Conservation (phyloP, 2,329 filamentous ascomycete genomes). For the Zymoseptoria crescenta region DNA sequence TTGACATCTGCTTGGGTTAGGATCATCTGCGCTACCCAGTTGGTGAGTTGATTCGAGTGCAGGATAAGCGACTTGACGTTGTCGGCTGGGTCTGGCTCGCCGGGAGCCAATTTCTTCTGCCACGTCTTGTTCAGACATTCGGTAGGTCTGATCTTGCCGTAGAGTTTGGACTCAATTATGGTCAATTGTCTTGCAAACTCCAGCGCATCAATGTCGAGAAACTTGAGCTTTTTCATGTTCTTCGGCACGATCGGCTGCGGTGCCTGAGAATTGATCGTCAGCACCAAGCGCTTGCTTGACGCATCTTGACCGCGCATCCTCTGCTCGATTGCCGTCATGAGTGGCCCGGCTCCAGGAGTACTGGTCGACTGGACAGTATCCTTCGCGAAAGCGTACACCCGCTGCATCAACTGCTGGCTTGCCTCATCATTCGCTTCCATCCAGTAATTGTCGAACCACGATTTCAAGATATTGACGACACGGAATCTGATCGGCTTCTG, state of each 20-base stretch:
- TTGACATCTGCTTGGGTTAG: constrained; percentile 88
- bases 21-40: constrained; percentile 99
- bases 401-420: constrained; percentile 74
- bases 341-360: constrained; percentile 74
- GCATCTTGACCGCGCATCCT: constrained; percentile 81
- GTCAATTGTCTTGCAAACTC: constrained; percentile 98
- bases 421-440: constrained; percentile 88
- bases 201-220: constrained; percentile 88
- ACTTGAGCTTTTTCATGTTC: constrained; percentile 99
- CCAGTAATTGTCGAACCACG: constrained; percentile 98
- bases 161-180: constrained; percentile 89
- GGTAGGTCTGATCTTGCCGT: constrained; percentile 90
- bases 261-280: constrained; percentile 67
- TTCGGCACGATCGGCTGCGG: constrained; percentile 92
- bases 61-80: constrained; percentile 96
- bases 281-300: constrained; percentile 74
- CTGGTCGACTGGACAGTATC: constrained; percentile 90
- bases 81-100: constrained; percentile 74
- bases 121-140: constrained; percentile 98
- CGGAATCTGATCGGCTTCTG: constrained; percentile 93
- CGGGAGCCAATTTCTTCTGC: constrained; percentile 86
- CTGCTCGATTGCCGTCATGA: constrained; percentile 84
- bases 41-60: constrained; percentile 97
- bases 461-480: constrained; percentile 95
- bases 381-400: constrained; percentile 83